Percentiles rank a stretch among this genome's conserved stretches.
Conservation (phyloP, 192 early-diverging fungal species). For the Dissophora globulifera region DNA sequence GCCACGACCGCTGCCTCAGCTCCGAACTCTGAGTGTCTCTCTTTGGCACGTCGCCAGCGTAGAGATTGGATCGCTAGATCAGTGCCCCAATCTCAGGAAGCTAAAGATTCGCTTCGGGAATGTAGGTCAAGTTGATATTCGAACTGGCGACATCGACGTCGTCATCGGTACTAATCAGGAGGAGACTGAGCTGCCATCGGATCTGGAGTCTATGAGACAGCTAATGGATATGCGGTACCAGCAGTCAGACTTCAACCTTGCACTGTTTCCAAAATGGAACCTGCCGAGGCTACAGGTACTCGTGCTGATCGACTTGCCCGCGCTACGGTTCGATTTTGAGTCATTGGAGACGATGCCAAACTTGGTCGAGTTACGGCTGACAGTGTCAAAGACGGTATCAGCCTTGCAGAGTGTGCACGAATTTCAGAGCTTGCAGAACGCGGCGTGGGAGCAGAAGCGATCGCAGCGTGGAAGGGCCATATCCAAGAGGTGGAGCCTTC, state of each 20-base stretch:
- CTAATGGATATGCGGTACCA: neutral
- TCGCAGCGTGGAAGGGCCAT: neutral
- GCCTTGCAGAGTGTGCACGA: neutral
- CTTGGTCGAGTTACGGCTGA: neutral
- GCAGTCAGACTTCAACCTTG: neutral
- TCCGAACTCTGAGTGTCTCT: neutral
- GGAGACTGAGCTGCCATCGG: neutral
- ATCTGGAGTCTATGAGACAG: too few species aligned
- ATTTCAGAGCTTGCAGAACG: neutral
- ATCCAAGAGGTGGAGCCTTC: slow-evolving; percentile 8
- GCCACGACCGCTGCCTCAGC: neutral
- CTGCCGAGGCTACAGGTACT: slow-evolving; percentile 9
- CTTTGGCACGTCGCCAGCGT: neutral
- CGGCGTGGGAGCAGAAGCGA: neutral
- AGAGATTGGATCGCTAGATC: slow-evolving; percentile 4
- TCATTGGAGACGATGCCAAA: slow-evolving; percentile 13
- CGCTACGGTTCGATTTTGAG: slow-evolving; percentile 23
- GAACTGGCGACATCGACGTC: neutral
- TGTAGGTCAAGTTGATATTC: too few species aligned
- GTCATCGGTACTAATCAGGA: neutral
- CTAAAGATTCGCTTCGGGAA: slow-evolving; percentile 4
- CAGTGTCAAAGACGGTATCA: neutral
- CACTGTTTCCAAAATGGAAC: slow-evolving; percentile 4
- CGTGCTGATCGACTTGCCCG: neutral
- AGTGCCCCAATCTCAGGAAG: slow-evolving; percentile 9